A percentile compares a stretch with the other conserved stretches of the same genome.
Conservation (phyloP, 192 early-diverging fungal species). For the Spizellomyces sp. region DNA sequence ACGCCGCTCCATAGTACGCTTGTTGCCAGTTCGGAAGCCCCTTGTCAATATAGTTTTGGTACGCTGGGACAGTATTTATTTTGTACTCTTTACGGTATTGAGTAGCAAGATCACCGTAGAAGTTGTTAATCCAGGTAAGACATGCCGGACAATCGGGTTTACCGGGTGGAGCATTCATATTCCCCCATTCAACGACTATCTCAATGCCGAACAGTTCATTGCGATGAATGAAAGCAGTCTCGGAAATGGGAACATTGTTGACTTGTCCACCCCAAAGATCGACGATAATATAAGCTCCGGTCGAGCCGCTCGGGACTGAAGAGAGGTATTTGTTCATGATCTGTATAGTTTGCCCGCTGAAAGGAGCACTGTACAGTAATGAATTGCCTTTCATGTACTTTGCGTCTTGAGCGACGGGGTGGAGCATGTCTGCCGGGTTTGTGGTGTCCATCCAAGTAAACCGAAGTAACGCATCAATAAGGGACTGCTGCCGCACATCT, state of each 20-base stretch:
- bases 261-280: constrained; percentile 13
- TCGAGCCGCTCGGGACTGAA: background rate
- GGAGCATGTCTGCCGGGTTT: too few species aligned
- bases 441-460: too few species aligned
- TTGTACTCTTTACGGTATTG: background rate
- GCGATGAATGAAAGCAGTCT: background rate
- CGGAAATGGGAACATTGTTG: background rate
- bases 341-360: background rate
- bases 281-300: constrained; percentile 7
- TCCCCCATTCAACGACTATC: background rate
- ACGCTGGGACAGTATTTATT: background rate
- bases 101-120: background rate
- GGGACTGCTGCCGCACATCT: too few species aligned
- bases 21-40: background rate
- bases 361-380: background rate
- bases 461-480: too few species aligned
- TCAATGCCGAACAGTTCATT: background rate
- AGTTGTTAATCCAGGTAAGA: background rate
- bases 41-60: background rate
- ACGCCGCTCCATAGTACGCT: background rate
- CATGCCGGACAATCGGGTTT: background rate
- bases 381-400: too few species aligned
- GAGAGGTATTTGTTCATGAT: constrained; percentile 5
- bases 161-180: background rate
- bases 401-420: too few species aligned